Evolutionary conservation across 116 monocot genomes (phyloP).

Genomic region (Phalaenopsis hybrid): DNA sequence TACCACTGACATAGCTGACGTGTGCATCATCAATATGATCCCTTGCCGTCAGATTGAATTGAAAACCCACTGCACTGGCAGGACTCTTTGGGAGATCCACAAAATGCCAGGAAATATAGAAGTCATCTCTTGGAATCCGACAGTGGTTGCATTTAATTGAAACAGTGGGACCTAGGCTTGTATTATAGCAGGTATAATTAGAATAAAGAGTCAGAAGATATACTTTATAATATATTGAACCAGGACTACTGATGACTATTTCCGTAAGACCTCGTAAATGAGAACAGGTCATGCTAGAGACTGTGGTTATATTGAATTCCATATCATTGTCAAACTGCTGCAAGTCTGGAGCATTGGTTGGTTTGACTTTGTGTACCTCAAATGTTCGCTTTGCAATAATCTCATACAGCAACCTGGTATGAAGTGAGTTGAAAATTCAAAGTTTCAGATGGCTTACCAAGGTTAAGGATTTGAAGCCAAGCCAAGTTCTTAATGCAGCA

Average conservation of each 20-base stretch:
- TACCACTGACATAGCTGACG: slow-evolving; percentile 69
- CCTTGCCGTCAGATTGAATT: slow-evolving; percentile 73
- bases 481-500: not conserved
- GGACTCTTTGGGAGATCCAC: slow-evolving; percentile 76
- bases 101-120: slow-evolving; percentile 89
- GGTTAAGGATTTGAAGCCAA: not conserved
- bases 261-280: slow-evolving; percentile 54
- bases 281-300: slow-evolving; percentile 92
- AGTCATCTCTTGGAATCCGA: slow-evolving; percentile 48
- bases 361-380: slow-evolving; percentile 72
- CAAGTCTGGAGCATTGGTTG: slow-evolving; percentile 72
- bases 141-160: slow-evolving; percentile 69
- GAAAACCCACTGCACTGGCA: slow-evolving; percentile 79
- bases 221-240: slow-evolving; percentile 62
- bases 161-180: slow-evolving; percentile 68
- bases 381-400: slow-evolving; percentile 65
- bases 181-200: slow-evolving; percentile 63
- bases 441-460: slow-evolving; percentile 2
- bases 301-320: slow-evolving; percentile 86
- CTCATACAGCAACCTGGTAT: slow-evolving; percentile 68
- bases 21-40: slow-evolving; percentile 48
- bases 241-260: slow-evolving; percentile 53
- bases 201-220: slow-evolving; percentile 35
- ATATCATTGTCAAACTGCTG: slow-evolving; percentile 72
- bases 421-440: not conserved